Evolutionary conservation across 1,139 yeast species (phyloP).

Genomic region (Saccharomyces hybrid): DNA sequence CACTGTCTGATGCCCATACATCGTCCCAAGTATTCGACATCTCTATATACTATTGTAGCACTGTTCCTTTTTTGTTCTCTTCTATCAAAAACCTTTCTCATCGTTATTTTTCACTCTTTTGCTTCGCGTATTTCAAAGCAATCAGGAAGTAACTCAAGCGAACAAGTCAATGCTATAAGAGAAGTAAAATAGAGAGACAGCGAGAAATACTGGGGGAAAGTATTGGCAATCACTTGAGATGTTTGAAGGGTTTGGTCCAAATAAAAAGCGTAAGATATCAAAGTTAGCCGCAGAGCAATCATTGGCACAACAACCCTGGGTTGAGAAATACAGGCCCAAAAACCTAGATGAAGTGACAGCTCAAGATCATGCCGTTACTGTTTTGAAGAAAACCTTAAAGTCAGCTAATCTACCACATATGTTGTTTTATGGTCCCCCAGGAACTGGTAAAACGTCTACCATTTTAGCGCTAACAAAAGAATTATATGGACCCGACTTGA

Average conservation of each 20-base stretch:
- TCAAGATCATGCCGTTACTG: slow-evolving; percentile 82
- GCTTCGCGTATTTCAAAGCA: neutral
- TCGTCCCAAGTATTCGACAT: slow-evolving; percentile 17
- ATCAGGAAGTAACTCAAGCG: neutral
- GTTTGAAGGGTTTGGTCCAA: slow-evolving; percentile 19
- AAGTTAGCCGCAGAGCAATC: slow-evolving; percentile 18
- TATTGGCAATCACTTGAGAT: slow-evolving; percentile 4
- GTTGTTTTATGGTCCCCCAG: slow-evolving; percentile 96
- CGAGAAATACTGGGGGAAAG: neutral
- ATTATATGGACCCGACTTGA: slow-evolving; percentile 64
- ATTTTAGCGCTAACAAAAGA: slow-evolving; percentile 81
- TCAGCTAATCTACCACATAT: slow-evolving; percentile 88
- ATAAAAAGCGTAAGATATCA: slow-evolving; percentile 21
- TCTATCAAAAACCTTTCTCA: neutral
- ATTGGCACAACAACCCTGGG: slow-evolving; percentile 28
- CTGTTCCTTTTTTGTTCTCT: neutral
- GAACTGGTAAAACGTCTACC: slow-evolving; percentile 94
- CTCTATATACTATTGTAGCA: neutral
- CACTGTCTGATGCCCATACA: slow-evolving; percentile 28
- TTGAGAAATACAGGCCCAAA: slow-evolving; percentile 48
- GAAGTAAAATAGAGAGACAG: neutral
- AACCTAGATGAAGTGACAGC: slow-evolving; percentile 80
- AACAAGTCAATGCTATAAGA: neutral
- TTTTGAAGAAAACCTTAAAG: slow-evolving; percentile 68
- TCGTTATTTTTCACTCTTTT: neutral